These are phyloP conservation scores for Emmonsia crescens DNA, from an alignment of 2,329 filamentous ascomycete genomes.

Conservation along the genomic window DNA sequence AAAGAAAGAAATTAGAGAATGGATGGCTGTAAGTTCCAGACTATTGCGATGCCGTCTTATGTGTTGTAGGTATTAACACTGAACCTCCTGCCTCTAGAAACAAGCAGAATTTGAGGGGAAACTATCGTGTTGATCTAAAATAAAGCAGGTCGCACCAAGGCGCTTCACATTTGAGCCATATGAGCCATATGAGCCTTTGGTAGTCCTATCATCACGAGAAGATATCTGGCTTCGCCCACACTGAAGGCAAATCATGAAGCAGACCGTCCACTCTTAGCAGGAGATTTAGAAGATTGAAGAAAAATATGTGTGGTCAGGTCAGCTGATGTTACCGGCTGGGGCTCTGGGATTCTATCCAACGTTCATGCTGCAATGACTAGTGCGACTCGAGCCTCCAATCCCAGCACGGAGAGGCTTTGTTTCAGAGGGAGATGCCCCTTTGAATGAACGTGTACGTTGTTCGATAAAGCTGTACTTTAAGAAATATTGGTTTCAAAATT, in stretches of 20 bases:
- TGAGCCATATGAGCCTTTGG: neutral
- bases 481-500: neutral
- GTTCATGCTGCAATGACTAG: neutral
- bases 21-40: neutral
- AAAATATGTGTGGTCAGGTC: neutral
- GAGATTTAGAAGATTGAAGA: neutral
- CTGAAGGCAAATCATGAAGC: neutral
- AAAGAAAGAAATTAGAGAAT: neutral
- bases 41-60: neutral
- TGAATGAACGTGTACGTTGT: neutral
- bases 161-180: neutral
- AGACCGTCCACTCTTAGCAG: neutral
- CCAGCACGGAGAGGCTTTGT: neutral
- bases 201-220: neutral
- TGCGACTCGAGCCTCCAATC: neutral
- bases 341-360: neutral
- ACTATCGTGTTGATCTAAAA: neutral
- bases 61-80: neutral
- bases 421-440: neutral
- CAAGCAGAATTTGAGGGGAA: neutral
- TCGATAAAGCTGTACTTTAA: neutral
- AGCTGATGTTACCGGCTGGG: neutral
- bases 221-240: neutral
- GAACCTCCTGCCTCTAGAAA: neutral
- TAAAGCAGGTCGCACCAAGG: neutral